phyloP scores from a whole-genome alignment of 805 yeast species.

The Lachancea lanzarotensis region DNA sequence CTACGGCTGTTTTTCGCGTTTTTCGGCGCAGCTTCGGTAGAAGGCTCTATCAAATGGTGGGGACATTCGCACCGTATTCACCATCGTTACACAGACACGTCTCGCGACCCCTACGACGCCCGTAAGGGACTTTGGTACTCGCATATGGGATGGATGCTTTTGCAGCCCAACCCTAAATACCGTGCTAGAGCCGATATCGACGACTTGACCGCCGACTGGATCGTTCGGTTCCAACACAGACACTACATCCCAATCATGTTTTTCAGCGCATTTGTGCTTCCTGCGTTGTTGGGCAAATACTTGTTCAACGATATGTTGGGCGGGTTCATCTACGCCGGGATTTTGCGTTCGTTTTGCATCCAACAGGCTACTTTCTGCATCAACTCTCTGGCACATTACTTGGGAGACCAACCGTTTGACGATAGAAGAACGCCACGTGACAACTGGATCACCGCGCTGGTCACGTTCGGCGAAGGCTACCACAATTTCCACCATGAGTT shows the following conservation, averaged over 20 bases:
- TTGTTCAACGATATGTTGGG: slow-evolving; percentile 58
- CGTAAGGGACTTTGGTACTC: slow-evolving; percentile 78
- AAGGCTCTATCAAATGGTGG: slow-evolving; percentile 90
- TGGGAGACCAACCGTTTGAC: slow-evolving; percentile 80
- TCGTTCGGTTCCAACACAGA: slow-evolving; percentile 75
- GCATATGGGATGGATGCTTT: slow-evolving; percentile 82
- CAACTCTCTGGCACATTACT: slow-evolving; percentile 81
- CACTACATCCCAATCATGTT: slow-evolving; percentile 63
- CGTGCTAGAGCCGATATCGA: slow-evolving; percentile 77
- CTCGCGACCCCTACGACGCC: slow-evolving; percentile 82
- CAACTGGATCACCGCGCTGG: slow-evolving; percentile 71
- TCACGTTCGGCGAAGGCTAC: slow-evolving; percentile 85
- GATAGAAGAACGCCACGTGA: slow-evolving; percentile 85
- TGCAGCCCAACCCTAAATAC: slow-evolving; percentile 73
- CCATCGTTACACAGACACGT: slow-evolving; percentile 80
- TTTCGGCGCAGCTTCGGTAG: slow-evolving; percentile 77
- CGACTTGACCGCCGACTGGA: slow-evolving; percentile 72
- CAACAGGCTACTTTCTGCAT: slow-evolving; percentile 87
- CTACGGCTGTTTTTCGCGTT: slow-evolving; percentile 60
- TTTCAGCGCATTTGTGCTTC: slow-evolving; percentile 53
- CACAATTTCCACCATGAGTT: slow-evolving; percentile 89
- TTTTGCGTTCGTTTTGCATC: slow-evolving; percentile 59
- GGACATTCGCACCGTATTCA: slow-evolving; percentile 79
- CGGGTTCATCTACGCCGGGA: slow-evolving; percentile 72
- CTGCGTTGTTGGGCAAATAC: slow-evolving; percentile 50